phyloP scores from a whole-genome alignment of 1,139 yeast species.

The Candida glucosophila region DNA sequence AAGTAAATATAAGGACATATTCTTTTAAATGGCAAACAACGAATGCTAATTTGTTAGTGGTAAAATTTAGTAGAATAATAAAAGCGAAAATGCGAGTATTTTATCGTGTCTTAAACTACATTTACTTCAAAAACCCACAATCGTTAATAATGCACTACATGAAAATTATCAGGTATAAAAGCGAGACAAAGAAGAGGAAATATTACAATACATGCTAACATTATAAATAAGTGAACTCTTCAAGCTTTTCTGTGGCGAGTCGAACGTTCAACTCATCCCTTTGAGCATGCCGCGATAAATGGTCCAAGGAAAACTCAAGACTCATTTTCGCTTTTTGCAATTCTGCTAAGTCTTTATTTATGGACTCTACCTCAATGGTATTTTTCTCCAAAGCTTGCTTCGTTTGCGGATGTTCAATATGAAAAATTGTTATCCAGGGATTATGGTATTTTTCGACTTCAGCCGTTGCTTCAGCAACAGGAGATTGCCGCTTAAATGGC shows the following conservation, averaged over 20 bases:
- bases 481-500: no score
- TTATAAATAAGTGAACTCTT: constrained; percentile 31
- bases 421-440: constrained; percentile 22
- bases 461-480: background rate
- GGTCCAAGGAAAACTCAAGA: constrained; percentile 14
- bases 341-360: constrained; percentile 19
- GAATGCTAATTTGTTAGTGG: no score
- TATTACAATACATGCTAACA: constrained; percentile 3
- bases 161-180: no score
- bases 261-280: constrained; percentile 31
- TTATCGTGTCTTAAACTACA: no score
- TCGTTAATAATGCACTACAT: no score
- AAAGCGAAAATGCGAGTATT: no score
- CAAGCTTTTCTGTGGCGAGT: constrained; percentile 32
- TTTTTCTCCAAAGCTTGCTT: constrained; percentile 13
- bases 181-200: constrained; percentile 1
- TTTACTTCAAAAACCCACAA: no score
- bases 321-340: constrained; percentile 16
- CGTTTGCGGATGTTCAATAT: constrained; percentile 14
- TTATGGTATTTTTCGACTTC: constrained; percentile 12
- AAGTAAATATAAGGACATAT: constrained; percentile 11
- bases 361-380: constrained; percentile 11
- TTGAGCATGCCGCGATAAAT: constrained; percentile 20
- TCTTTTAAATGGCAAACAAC: background rate
- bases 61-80: no score